A percentile compares a stretch with the other conserved stretches of the same genome.
These are phyloP conservation scores for Myriosclerotinia duriaeana DNA, from an alignment of 2,329 filamentous ascomycete genomes.

Conservation along the genomic window DNA sequence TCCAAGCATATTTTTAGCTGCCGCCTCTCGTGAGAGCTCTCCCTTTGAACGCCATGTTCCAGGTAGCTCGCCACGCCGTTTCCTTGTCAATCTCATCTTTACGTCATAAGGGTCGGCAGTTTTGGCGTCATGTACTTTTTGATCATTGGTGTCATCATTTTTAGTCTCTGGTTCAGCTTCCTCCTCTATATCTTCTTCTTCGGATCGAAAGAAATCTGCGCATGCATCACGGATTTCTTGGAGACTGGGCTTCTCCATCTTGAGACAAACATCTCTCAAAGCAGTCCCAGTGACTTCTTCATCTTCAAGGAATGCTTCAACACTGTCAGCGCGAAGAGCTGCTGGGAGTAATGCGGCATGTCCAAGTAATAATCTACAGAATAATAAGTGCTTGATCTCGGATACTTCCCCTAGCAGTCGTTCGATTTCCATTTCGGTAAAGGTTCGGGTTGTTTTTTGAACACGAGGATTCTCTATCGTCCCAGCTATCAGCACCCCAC, in stretches of 20 bases:
- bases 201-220: constrained; percentile 48
- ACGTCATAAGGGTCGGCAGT: constrained; percentile 21
- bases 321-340: constrained; percentile 46
- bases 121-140: not conserved
- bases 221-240: constrained; percentile 53
- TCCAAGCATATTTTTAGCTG: constrained; percentile 32
- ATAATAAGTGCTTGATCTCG: constrained; percentile 51
- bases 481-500: constrained; percentile 42
- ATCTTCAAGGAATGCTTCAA: constrained; percentile 48
- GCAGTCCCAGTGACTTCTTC: constrained; percentile 46
- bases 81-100: not conserved
- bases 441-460: constrained; percentile 41
- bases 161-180: constrained; percentile 39
- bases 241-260: constrained; percentile 49
- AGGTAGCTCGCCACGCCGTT: constrained; percentile 31
- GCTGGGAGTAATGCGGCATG: constrained; percentile 48
- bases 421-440: constrained; percentile 47
- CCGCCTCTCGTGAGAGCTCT: constrained; percentile 31
- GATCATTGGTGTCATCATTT: not conserved
- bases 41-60: constrained; percentile 32
- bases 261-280: constrained; percentile 49
- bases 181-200: constrained; percentile 43
- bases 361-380: constrained; percentile 49
- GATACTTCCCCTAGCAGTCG: constrained; percentile 46
- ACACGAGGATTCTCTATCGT: constrained; percentile 35